These are phyloP conservation scores for Kregervanrija pseudodelftensis DNA, from an alignment of 805 yeast species.

Conservation along the genomic window DNA sequence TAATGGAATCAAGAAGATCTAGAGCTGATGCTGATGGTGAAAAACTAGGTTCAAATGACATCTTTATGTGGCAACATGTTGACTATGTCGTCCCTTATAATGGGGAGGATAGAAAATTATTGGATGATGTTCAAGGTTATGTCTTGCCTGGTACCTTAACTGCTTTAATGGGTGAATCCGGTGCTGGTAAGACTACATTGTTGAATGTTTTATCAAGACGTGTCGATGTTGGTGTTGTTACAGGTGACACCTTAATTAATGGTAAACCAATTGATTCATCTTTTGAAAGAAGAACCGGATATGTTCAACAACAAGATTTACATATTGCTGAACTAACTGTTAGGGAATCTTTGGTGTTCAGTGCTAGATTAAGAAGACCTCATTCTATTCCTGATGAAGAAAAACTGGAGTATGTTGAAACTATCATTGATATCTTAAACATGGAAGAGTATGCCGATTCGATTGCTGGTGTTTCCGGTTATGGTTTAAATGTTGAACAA, in stretches of 20 bases:
- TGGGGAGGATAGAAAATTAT: slow-evolving; percentile 33
- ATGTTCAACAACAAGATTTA: slow-evolving; percentile 50
- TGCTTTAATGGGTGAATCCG: slow-evolving; percentile 60
- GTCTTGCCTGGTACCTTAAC: slow-evolving; percentile 50
- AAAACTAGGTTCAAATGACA: slow-evolving; percentile 33
- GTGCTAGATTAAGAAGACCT: slow-evolving; percentile 43
- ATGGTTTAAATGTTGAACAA: slow-evolving; percentile 49
- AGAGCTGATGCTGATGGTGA: slow-evolving; percentile 4
- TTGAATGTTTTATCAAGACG: slow-evolving; percentile 48
- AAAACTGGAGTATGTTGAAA: slow-evolving; percentile 37
- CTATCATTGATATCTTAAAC: slow-evolving; percentile 31
- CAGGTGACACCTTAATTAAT: slow-evolving; percentile 54
- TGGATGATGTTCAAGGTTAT: slow-evolving; percentile 38
- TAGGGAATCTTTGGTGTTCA: slow-evolving; percentile 40
- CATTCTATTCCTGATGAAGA: slow-evolving; percentile 33
- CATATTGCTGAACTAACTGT: slow-evolving; percentile 46
- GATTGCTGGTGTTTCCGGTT: slow-evolving; percentile 38
- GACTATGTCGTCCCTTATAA: slow-evolving; percentile 48
- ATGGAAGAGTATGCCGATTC: slow-evolving; percentile 46
- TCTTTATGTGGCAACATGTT: slow-evolving; percentile 59
- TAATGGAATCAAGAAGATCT: neutral
- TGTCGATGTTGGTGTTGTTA: slow-evolving; percentile 42
- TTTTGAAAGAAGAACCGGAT: slow-evolving; percentile 48
- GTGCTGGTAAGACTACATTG: slow-evolving; percentile 59
- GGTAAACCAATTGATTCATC: slow-evolving; percentile 42